Evolutionary conservation across 805 yeast genomes (phyloP).

Genomic region (Starmerella bombicola): DNA sequence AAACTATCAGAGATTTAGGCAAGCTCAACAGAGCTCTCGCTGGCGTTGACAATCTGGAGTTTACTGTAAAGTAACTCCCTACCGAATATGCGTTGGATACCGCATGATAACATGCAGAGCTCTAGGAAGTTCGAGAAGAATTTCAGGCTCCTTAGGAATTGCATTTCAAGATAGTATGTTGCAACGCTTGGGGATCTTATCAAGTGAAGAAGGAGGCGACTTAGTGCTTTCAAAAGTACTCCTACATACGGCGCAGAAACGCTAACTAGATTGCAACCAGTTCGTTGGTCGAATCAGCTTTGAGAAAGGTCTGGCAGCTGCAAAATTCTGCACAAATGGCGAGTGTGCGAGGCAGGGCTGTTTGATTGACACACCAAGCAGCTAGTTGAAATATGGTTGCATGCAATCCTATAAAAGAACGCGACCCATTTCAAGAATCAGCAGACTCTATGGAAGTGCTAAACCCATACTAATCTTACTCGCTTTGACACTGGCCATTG

Average conservation of each 20-base stretch:
- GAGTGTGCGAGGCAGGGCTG: conserved; percentile 26
- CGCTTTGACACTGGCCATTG: conserved; percentile 78
- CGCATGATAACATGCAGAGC: conserved; percentile 52
- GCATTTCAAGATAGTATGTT: conserved; percentile 45
- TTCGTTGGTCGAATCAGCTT: conserved; percentile 56
- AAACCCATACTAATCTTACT: conserved; percentile 79
- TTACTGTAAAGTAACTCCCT: conserved; percentile 32
- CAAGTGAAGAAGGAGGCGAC: conserved; percentile 28
- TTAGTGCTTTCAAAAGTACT: conserved; percentile 41
- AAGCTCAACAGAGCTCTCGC: conserved; percentile 67
- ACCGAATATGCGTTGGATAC: conserved; percentile 26
- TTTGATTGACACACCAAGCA: conserved; percentile 30
- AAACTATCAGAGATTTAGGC: conserved; percentile 75
- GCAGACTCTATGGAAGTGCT: conserved; percentile 32
- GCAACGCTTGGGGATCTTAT: conserved; percentile 53
- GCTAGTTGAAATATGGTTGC: conserved; percentile 45
- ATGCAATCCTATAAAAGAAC: conserved; percentile 36
- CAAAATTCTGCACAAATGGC: conserved; percentile 28
- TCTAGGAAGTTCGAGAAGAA: conserved; percentile 50
- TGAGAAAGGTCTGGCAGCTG: conserved; percentile 16
- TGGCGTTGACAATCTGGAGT: conserved; percentile 36
- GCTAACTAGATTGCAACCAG: conserved; percentile 65
- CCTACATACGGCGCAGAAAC: conserved; percentile 45
- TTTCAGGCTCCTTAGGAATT: conserved; percentile 51
- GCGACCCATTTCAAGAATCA: conserved; percentile 33